Percentiles rank a stretch among this genome's conserved stretches.
Evolutionary conservation across 495 filamentous ascomycete species (phyloP).

Genomic region (Hypoxylon fragiforme): DNA sequence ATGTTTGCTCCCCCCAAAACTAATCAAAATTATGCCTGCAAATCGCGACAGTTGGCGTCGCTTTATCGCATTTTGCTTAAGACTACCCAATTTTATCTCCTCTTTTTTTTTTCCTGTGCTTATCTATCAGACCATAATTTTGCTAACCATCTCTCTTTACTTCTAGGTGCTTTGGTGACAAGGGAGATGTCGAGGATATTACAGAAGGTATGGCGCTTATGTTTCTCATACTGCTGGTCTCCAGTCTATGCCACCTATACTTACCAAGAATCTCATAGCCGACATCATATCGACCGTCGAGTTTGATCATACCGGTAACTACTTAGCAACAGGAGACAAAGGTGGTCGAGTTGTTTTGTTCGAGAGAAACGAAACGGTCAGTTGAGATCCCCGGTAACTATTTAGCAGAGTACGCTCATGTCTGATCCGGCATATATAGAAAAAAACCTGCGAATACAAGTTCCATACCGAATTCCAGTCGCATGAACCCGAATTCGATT

Average conservation of each 20-base stretch:
- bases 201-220: slow-evolving; percentile 79
- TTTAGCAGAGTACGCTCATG: slow-evolving; percentile 13
- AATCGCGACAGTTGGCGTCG: background rate
- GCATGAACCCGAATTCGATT: slow-evolving; percentile 98
- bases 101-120: background rate
- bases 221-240: slow-evolving; percentile 1
- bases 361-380: slow-evolving; percentile 94
- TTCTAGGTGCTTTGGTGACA: slow-evolving; percentile 95
- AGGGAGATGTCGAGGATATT: slow-evolving; percentile 99
- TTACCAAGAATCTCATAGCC: slow-evolving; percentile 57
- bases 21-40: background rate
- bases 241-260: slow-evolving; percentile 14
- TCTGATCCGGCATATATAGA: slow-evolving; percentile 56
- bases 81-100: background rate
- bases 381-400: slow-evolving; percentile 39
- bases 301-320: slow-evolving; percentile 98
- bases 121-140: slow-evolving; percentile 5
- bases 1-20: slow-evolving; percentile 56
- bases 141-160: slow-evolving; percentile 20
- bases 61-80: background rate
- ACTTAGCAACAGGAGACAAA: slow-evolving; percentile 96
- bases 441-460: slow-evolving; percentile 99
- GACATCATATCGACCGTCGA: slow-evolving; percentile 99
- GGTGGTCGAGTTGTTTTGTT: slow-evolving; percentile 95
- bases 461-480: slow-evolving; percentile 99